Evolutionary conservation across 768 basidiomycete species (phyloP).

Genomic region (Leccinum fibrillosum): DNA sequence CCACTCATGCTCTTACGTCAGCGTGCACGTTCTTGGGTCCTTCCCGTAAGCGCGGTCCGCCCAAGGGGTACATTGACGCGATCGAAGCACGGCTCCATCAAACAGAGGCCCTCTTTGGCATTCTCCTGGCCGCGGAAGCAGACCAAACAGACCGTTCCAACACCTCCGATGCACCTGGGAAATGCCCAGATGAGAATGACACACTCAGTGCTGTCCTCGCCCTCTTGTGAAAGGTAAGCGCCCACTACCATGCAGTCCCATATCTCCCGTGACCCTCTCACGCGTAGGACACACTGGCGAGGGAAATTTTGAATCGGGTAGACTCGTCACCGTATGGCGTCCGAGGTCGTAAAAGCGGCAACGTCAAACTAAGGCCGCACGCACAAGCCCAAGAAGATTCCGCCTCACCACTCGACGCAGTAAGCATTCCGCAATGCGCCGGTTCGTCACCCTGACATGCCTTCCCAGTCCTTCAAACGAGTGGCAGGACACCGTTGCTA

Average conservation of each 20-base stretch:
- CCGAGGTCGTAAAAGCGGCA: constrained; percentile 57
- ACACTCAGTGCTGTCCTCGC: constrained; percentile 37
- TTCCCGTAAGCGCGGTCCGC: constrained; percentile 48
- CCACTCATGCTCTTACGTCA: constrained; percentile 25
- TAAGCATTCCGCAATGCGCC: constrained; percentile 32
- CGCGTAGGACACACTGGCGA: constrained; percentile 68
- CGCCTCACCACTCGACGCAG: constrained; percentile 55
- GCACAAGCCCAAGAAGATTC: constrained; percentile 17
- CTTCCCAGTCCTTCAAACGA: constrained; percentile 68
- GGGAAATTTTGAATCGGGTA: constrained; percentile 79
- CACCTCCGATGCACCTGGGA: constrained; percentile 34
- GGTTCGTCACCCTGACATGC: neutral
- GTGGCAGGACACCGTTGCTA: constrained; percentile 71
- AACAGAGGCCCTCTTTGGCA: constrained; percentile 87
- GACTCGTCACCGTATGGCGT: constrained; percentile 77
- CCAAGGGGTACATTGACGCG: constrained; percentile 94
- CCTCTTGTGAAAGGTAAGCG: constrained; percentile 49
- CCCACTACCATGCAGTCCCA: neutral
- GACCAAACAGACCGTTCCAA: constrained; percentile 15
- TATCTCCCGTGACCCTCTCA: constrained; percentile 4
- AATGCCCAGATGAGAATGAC: constrained; percentile 11
- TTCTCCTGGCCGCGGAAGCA: constrained; percentile 54
- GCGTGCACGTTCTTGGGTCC: constrained; percentile 71
- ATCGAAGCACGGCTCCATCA: constrained; percentile 90
- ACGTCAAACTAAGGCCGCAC: constrained; percentile 26